Evolutionary conservation across 352 stramenopile species (phyloP).

Genomic region (Nothophytophthora sp.): DNA sequence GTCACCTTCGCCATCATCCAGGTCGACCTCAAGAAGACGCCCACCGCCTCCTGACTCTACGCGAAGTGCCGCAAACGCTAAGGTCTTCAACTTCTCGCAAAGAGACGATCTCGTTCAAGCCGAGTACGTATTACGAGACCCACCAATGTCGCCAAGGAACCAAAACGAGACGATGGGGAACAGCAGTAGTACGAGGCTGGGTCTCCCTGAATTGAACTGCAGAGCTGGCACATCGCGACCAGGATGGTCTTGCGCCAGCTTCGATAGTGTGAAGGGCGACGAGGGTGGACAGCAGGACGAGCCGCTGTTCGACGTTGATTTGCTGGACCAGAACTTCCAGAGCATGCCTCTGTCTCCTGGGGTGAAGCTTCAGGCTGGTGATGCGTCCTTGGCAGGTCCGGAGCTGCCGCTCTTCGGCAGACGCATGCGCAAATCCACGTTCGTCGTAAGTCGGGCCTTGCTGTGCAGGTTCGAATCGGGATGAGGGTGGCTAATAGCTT

Average conservation of each 20-base stretch:
- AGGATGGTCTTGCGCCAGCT: background rate
- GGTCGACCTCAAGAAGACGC: constrained; percentile 4
- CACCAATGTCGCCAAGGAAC: background rate
- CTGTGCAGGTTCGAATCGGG: background rate
- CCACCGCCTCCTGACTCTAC: constrained; percentile 6
- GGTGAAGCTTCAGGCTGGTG: constrained; percentile 29
- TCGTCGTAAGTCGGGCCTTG: constrained; percentile 17
- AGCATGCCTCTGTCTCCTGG: constrained; percentile 30
- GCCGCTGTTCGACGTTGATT: constrained; percentile 12
- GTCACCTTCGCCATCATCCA: constrained; percentile 8
- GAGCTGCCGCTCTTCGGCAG: constrained; percentile 27
- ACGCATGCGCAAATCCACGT: constrained; percentile 31
- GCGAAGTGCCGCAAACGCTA: background rate
- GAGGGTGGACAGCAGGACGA: background rate
- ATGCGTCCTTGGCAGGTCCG: constrained; percentile 20
- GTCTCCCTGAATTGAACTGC: no score
- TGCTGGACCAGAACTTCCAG: constrained; percentile 26
- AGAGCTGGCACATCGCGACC: no score
- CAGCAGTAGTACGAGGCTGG: no score
- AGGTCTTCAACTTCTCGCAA: constrained; percentile 14
- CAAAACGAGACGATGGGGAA: background rate
- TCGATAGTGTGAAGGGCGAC: background rate
- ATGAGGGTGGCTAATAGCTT: background rate
- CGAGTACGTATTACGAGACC: constrained; percentile 14
- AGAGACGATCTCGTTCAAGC: constrained; percentile 20